Base-by-base conservation (phyloP, 2,329 filamentous ascomycete species). In the Paraconiothyrium sp. region DNA sequence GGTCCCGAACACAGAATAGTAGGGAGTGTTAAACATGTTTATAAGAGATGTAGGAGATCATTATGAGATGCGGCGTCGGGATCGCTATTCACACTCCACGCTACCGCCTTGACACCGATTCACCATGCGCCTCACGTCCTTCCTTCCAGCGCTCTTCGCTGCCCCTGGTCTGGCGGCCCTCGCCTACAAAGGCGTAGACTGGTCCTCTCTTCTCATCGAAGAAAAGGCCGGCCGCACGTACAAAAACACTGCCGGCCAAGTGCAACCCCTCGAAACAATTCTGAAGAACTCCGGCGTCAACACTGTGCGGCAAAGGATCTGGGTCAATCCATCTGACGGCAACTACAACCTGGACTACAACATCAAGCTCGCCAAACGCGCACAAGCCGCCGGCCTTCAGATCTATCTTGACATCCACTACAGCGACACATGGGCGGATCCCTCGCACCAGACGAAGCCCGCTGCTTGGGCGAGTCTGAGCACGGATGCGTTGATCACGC, bases 391-490 rank as follows among this genome's bases (percentile, higher is more conserved):
- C 0, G 90, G 89, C 0, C 73, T 92, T 57, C 81, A 80, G 2
- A 81, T 91, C 41, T 87, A 85, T 68, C 78, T 92, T 20, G 87
- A 90, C 66, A 79, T 92, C 63, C 88, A 91, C 76, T 87, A 87
- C 68, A 88, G 85, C 73, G 89, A 92, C 77, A 90, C 86, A 1
- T 92, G 89, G 90, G 90, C 90, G 0, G 90, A 92, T 67, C 89
- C 90, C 0, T 80, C 76, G 1, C 78, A 90, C 58, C 90, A 92
- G 79, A 76, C 77, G 1, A 87, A 85, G 5, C 90, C 90, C 0
- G 81, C 84, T 0, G 88, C 86, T 11, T 92, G 90, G 90, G 85
- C 74, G 1, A 78, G 86, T 0, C 84, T 83, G 0, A 82, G 81
- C 58, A 84, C 90, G 55, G 84, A 85, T 34, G 82, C 85, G 57